Evolutionary conservation across 495 filamentous ascomycete species (phyloP).

Genomic region (Venustampulla echinocandica): DNA sequence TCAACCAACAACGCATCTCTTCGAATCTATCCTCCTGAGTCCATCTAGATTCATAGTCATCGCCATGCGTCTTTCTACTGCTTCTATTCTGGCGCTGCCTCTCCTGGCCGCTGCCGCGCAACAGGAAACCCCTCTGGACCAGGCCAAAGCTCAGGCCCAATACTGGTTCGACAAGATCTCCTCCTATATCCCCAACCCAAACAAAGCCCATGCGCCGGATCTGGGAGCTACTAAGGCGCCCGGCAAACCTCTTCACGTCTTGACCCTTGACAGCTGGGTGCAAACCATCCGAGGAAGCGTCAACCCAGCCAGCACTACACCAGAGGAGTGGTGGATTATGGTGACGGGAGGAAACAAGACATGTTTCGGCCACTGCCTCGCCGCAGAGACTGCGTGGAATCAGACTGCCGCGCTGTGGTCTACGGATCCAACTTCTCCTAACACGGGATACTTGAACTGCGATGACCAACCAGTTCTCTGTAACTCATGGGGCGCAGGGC

Average conservation of each 20-base stretch:
- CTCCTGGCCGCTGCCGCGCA: slow-evolving; percentile 63
- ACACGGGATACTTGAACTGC: slow-evolving; percentile 69
- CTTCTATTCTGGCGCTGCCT: slow-evolving; percentile 55
- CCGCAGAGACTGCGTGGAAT: slow-evolving; percentile 40
- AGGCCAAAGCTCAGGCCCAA: slow-evolving; percentile 42
- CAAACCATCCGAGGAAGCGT: slow-evolving; percentile 54
- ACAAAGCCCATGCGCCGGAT: slow-evolving; percentile 26
- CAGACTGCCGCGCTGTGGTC: slow-evolving; percentile 63
- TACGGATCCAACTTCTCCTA: slow-evolving; percentile 53
- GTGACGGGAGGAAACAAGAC: slow-evolving; percentile 82
- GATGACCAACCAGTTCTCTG: slow-evolving; percentile 73
- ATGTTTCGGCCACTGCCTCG: slow-evolving; percentile 55
- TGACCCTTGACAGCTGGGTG: slow-evolving; percentile 70
- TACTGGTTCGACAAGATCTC: slow-evolving; percentile 55
- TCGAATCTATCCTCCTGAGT: too few species aligned
- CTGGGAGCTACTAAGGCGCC: slow-evolving; percentile 43
- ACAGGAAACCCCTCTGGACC: slow-evolving; percentile 51
- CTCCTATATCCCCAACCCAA: slow-evolving; percentile 47
- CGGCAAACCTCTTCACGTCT: slow-evolving; percentile 43
- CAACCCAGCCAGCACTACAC: slow-evolving; percentile 39
- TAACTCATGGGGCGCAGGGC: slow-evolving; percentile 66
- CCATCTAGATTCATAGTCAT: too few species aligned
- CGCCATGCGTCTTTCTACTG: slow-evolving; percentile 68
- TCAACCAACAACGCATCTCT: too few species aligned
- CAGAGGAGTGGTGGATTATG: slow-evolving; percentile 75